A percentile compares a stretch with the other conserved stretches of the same genome.
Conservation (phyloP, 208 protist species). For the Trypanosoma mega region DNA sequence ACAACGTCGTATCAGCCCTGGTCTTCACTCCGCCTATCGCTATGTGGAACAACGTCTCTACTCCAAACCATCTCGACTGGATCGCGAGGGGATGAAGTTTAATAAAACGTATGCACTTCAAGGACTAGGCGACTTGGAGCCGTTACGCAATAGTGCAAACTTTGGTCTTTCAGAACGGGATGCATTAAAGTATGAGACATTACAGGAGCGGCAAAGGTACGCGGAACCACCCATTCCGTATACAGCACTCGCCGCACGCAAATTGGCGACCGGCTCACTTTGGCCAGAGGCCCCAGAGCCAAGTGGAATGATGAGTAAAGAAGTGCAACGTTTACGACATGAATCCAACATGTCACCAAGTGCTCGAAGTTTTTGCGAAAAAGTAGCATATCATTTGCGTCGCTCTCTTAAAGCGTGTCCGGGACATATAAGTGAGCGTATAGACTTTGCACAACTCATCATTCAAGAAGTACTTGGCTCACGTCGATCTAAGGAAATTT, state of each 20-base stretch:
- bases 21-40: slow-evolving; percentile 52
- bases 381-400: slow-evolving; percentile 86
- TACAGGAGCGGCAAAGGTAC: slow-evolving; percentile 66
- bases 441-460: slow-evolving; percentile 91
- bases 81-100: slow-evolving; percentile 78
- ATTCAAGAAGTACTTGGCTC: slow-evolving; percentile 87
- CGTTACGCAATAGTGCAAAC: slow-evolving; percentile 78
- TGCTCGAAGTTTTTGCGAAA: slow-evolving; percentile 71
- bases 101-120: slow-evolving; percentile 87
- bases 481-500: slow-evolving; percentile 82
- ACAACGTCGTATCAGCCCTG: slow-evolving; percentile 41
- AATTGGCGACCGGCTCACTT: slow-evolving; percentile 81
- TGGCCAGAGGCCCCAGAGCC: slow-evolving; percentile 84
- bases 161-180: slow-evolving; percentile 83
- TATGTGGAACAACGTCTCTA: slow-evolving; percentile 85
- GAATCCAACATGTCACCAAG: slow-evolving; percentile 86
- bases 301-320: slow-evolving; percentile 75
- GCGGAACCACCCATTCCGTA: slow-evolving; percentile 69
- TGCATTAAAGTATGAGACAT: slow-evolving; percentile 77
- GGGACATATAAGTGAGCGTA: slow-evolving; percentile 79
- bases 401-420: slow-evolving; percentile 82
- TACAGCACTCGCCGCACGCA: slow-evolving; percentile 79
- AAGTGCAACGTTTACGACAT: slow-evolving; percentile 76
- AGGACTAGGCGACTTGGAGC: slow-evolving; percentile 86
- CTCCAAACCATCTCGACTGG: slow-evolving; percentile 68